Base-by-base conservation (phyloP, 2,329 filamentous ascomycete genomes). In the Ceratocystis variospora region DNA sequence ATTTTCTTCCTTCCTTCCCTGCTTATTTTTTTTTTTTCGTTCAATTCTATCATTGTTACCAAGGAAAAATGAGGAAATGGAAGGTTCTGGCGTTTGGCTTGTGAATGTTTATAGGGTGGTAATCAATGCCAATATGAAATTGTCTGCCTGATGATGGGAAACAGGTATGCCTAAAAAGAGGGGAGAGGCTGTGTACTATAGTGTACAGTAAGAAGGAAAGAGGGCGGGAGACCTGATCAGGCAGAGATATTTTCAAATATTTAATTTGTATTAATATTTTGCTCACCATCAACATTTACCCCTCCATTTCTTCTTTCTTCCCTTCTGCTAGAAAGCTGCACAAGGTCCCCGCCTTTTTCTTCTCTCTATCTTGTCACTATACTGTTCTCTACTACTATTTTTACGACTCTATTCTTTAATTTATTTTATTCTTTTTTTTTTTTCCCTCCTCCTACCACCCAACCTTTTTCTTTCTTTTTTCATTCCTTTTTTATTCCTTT, bases 371-470 rank as follows among this genome's bases (percentile, higher is more conserved):
- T 59, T 28, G 55, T 15, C 12, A 41, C 37, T 41, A 37, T 12
- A 41, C 37, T 41, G 10, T 41, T 15, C 37, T 41, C 37, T 41
- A 41, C 37, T 41, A 41, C 37, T 41, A 41, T 41, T 41, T 41
- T 41, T 41, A 41, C 37, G 15, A 41, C 37, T 41, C 37, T 15
- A 41, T 64, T 4, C 25, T 48, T 69, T 48, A 64, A 48, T 66
- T 69, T 63, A 69, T 64, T 64, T 67, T 28, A 61, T 66, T 44
- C 45, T 66, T 53, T 61, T 59, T n/a, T 67, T 50, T 64, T 66
- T 17, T 61, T 46, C 25, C 61, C 69, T 64, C 68, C 41, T 59
- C 53, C n/a, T 45, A 28, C 57, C 25, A 41, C 41, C 37, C 37
- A 17, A 50, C n/a, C n/a, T 28, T 46, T 48, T 22, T 50, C 15